Conservation (phyloP, 1,284 basidiomycete genomes). For the Irpex sp. region DNA sequence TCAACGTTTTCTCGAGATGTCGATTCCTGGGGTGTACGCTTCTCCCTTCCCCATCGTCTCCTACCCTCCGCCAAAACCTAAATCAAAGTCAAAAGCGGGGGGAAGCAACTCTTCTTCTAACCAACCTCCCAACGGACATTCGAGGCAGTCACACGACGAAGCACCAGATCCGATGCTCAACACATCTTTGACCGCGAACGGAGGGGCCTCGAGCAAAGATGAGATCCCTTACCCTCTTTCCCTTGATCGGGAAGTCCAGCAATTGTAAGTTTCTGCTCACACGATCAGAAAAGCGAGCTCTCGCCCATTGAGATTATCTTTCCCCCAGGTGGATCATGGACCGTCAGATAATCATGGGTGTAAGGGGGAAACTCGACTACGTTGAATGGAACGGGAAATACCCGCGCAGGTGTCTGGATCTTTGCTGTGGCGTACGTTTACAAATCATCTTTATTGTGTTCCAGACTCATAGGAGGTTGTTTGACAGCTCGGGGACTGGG, state of each 20-base stretch:
- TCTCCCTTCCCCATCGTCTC: not conserved
- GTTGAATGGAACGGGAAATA: constrained; percentile 42
- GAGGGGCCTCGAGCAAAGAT: constrained; percentile 44
- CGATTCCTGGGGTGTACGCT: not conserved
- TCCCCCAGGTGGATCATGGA: constrained; percentile 52
- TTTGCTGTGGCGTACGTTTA: constrained; percentile 63
- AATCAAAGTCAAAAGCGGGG: not conserved
- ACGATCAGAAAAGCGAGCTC: not conserved
- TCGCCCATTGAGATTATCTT: not conserved
- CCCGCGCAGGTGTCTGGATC: constrained; percentile 54
- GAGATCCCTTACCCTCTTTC: constrained; percentile 70
- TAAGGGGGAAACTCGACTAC: constrained; percentile 47
- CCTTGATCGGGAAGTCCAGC: constrained; percentile 59
- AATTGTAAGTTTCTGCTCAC: constrained; percentile 45
- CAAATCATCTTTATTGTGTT: not conserved
- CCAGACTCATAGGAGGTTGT: not conserved
- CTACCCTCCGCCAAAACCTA: not conserved
- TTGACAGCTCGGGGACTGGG: constrained; percentile 62
- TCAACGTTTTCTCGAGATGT: not conserved
- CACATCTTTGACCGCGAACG: constrained; percentile 55
- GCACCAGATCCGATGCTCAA: constrained; percentile 35
- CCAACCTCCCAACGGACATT: not conserved
- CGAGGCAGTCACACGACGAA: constrained; percentile 6
- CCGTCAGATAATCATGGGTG: constrained; percentile 45
- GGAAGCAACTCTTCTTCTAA: not conserved